phyloP scores from a whole-genome alignment of 2,329 filamentous ascomycete genomes.

The Cytospora schulzeri region DNA sequence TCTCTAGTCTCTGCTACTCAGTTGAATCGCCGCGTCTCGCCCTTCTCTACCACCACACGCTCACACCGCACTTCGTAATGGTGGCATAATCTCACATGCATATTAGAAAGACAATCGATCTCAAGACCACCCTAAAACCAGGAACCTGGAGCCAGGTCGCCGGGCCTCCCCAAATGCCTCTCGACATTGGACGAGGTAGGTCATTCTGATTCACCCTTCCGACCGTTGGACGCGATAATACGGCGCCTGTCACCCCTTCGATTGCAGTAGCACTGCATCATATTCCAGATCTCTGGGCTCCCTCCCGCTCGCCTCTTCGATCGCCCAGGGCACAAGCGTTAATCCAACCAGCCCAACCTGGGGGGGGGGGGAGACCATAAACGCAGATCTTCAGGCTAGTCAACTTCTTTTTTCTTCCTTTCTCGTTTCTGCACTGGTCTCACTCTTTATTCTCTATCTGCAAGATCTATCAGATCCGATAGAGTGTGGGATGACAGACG shows the following conservation, averaged over 20 bases:
- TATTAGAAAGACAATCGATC: not conserved
- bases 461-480: not conserved
- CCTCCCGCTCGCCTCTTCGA: not conserved
- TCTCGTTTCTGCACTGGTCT: not conserved
- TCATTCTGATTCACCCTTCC: not conserved
- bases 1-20: too few species aligned
- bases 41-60: too few species aligned
- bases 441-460: not conserved
- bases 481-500: too few species aligned
- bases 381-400: not conserved
- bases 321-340: not conserved
- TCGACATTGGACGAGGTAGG: not conserved
- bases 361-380: too few species aligned
- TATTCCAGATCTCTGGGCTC: not conserved
- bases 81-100: too few species aligned
- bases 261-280: not conserved
- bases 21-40: too few species aligned
- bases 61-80: not conserved
- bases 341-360: not conserved
- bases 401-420: not conserved
- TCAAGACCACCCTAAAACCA: not conserved
- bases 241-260: not conserved
- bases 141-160: not conserved
- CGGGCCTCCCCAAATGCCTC: too few species aligned
- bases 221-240: not conserved